Conservation (phyloP, 2,329 filamentous ascomycete genomes). For the Xylariomycetidae sp. region DNA sequence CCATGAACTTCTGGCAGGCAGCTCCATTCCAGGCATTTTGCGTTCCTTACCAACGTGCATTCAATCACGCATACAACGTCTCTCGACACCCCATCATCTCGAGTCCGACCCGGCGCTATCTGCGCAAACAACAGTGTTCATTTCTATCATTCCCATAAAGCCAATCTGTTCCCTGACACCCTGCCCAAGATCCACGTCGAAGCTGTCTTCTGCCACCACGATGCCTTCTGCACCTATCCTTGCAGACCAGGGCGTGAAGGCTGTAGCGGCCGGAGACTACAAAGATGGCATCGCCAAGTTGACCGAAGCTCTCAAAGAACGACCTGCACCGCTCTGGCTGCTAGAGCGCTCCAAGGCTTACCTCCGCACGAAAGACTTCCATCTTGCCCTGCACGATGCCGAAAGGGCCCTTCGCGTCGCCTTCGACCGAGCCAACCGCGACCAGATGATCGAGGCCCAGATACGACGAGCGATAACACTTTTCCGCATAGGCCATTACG, state of each 20-base stretch:
- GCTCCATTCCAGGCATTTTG: no score
- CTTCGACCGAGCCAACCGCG: slow-evolving; percentile 62
- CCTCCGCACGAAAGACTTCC: slow-evolving; percentile 54
- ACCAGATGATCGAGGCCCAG: slow-evolving; percentile 74
- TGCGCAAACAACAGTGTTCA: no score
- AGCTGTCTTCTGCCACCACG: slow-evolving; percentile 7
- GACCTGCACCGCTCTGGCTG: slow-evolving; percentile 69
- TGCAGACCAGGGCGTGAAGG: slow-evolving; percentile 57
- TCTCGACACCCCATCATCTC: no score
- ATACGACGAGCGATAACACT: slow-evolving; percentile 72
- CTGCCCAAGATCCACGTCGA: no score
- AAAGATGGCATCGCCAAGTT: slow-evolving; percentile 61
- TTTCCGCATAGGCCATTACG: slow-evolving; percentile 63
- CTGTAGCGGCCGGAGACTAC: slow-evolving; percentile 59
- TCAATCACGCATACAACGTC: no score
- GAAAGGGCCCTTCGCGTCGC: slow-evolving; percentile 59
- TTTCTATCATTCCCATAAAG: no score
- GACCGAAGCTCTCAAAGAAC: slow-evolving; percentile 59
- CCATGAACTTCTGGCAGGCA: no score
- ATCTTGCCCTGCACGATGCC: slow-evolving; percentile 63
- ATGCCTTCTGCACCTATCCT: slow-evolving; percentile 46
- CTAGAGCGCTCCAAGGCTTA: slow-evolving; percentile 77
- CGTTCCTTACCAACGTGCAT: no score
- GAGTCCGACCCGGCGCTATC: no score
- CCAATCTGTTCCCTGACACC: no score